phyloP scores from a whole-genome alignment of 306 rosid genomes.

The Cicer bijugum region DNA sequence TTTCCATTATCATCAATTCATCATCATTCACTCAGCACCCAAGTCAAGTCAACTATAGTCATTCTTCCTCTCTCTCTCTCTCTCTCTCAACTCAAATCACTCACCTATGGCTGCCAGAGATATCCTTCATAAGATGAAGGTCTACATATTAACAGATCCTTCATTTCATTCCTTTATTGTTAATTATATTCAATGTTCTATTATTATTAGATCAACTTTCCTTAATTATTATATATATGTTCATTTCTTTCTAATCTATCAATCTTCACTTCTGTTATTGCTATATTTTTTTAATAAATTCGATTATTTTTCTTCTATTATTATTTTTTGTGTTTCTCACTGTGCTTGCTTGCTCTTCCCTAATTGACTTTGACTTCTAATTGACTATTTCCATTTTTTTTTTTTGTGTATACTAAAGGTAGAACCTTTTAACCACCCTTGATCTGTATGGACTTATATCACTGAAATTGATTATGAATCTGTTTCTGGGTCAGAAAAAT shows the following conservation, averaged over 20 bases:
- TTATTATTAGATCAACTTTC: not conserved
- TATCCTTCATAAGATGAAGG: constrained; percentile 85
- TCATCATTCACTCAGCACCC: not conserved
- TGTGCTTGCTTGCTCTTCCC: constrained; percentile 6
- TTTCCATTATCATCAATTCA: not conserved
- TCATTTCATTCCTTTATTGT: not conserved
- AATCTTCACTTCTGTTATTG: constrained; percentile 23
- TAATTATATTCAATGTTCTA: not conserved
- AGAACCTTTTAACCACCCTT: constrained; percentile 11
- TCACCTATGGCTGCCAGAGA: constrained; percentile 72
- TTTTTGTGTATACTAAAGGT: constrained; percentile 6
- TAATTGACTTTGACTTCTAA: constrained; percentile 40
- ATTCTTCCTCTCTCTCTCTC: constrained; percentile 7
- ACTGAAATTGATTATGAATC: constrained; percentile 14
- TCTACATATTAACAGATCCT: constrained; percentile 9
- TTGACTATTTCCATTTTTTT: constrained; percentile 26
- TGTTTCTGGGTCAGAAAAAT: constrained; percentile 25
- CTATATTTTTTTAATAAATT: not conserved
- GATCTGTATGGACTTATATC: constrained; percentile 37
- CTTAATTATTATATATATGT: not conserved
- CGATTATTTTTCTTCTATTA: constrained; percentile 14
- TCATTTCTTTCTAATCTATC: too few species aligned
- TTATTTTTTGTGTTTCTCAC: constrained; percentile 22
- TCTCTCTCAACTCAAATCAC: not conserved
- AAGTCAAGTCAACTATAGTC: constrained; percentile 6